Evolutionary conservation across 805 yeast species (phyloP), one percentile per base, ranked within the genome.

Genomic region (Barnettozyma sp.): DNA sequence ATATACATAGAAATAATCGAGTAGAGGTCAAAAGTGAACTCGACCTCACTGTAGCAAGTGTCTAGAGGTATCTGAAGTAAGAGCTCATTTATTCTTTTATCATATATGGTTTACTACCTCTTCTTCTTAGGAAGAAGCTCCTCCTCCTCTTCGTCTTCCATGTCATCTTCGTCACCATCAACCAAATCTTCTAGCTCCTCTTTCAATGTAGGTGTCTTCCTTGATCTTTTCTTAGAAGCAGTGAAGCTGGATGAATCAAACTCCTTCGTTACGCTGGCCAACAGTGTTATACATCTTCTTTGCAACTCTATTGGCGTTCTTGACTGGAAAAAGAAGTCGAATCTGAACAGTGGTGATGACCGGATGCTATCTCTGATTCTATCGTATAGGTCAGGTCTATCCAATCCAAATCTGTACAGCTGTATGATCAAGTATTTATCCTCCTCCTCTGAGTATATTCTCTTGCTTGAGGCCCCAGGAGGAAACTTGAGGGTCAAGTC

Each of bases 371-470:
- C 84, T 36, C 86, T 70, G 32, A 90, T 78, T 43, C 73, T 59
- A 40, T 90, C 98, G 53, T 79, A 83, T 12, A 90, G 63, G 50
- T 83, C 86, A 11, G 77, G 78, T 17, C 79, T 67, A 46, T 85
- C 95, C 22, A 88, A 58, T 0, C 98, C 98, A 53, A 73, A 76
- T 41, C 81, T 68, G 62, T 82, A 80, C 52, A 86, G 62, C 64
- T 83, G 88, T 12, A 87, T 74, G 39, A 92, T 62, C 47, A 92
- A 61, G 57, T 83, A 92, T 48, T 96, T 68, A 58, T 92, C 98
- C 55, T 92, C 97, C 42, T 83, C 95, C 33, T 84, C 94, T 21
- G 84, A 75, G 59, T 76, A 92, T 3, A 81, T 71, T 50, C 79
- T 76, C 54, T 76, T 74, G 25, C 71, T 65, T 7, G 82, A 66